Evolutionary conservation across 768 basidiomycete species (phyloP).

Genomic region (Trametes cingulata): DNA sequence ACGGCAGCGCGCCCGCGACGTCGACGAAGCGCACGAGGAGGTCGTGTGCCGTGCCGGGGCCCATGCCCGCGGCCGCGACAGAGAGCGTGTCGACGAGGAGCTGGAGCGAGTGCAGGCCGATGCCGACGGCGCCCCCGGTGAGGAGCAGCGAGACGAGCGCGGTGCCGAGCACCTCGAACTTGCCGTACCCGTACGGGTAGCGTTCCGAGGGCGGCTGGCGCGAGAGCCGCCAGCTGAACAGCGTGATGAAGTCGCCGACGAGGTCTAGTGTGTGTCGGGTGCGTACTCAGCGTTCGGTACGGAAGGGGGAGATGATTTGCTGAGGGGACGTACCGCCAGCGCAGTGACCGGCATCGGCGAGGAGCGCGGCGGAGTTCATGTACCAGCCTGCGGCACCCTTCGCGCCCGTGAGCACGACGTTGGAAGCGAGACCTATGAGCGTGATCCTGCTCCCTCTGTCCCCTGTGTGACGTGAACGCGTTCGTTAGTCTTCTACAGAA

Average conservation of each 20-base stretch:
- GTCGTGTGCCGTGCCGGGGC: slow-evolving; percentile 64
- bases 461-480: slow-evolving; percentile 40
- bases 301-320: neutral
- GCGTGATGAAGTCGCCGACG: slow-evolving; percentile 87
- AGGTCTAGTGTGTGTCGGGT: slow-evolving; percentile 50
- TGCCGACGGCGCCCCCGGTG: slow-evolving; percentile 78
- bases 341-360: slow-evolving; percentile 95
- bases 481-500: too few relatives aligned
- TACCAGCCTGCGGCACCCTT: slow-evolving; percentile 91
- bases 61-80: slow-evolving; percentile 62
- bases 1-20: slow-evolving; percentile 54
- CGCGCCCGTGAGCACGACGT: slow-evolving; percentile 75
- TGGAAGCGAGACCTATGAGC: slow-evolving; percentile 79
- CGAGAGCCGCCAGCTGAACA: slow-evolving; percentile 86
- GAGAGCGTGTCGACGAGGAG: slow-evolving; percentile 75
- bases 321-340: slow-evolving; percentile 71
- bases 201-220: slow-evolving; percentile 73
- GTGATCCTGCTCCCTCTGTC: slow-evolving; percentile 86
- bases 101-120: slow-evolving; percentile 89
- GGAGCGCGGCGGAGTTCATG: slow-evolving; percentile 85
- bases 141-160: slow-evolving; percentile 85
- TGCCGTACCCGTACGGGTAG: slow-evolving; percentile 90
- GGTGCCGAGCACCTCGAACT: slow-evolving; percentile 96
- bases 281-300: neutral
- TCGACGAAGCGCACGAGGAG: slow-evolving; percentile 59